Conservation (phyloP, 108 stramenopile genomes). For the Nitzschia putrida region DNA sequence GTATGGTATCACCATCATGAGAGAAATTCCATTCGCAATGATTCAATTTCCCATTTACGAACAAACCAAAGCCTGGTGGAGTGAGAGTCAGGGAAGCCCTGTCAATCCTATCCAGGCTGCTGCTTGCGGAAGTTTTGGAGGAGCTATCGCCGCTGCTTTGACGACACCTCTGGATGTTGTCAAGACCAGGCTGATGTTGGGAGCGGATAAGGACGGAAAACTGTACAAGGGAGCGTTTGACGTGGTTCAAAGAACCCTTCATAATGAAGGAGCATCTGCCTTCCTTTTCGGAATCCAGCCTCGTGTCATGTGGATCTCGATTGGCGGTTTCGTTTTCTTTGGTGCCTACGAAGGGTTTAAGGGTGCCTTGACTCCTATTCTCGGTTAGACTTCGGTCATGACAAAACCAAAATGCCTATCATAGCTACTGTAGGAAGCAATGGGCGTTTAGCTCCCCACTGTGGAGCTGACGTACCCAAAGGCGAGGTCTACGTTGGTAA, state of each 20-base stretch:
- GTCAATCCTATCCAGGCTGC: constrained; percentile 77
- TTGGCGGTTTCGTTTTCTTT: constrained; percentile 99
- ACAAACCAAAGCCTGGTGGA: constrained; percentile 62
- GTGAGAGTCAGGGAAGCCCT: constrained; percentile 42
- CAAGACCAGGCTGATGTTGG: constrained; percentile 88
- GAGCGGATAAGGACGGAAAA: constrained; percentile 69
- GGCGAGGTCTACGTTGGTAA: too few species aligned
- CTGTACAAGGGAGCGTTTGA: constrained; percentile 66
- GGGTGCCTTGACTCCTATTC: constrained; percentile 12
- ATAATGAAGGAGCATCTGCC: constrained; percentile 45
- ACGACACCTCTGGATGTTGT: constrained; percentile 92
- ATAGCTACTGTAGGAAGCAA: too few species aligned
- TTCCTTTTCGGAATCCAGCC: constrained; percentile 91
- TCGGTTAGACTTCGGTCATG: constrained; percentile 9
- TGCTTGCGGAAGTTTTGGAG: constrained; percentile 75
- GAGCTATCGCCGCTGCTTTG: constrained; percentile 81
- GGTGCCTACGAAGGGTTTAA: constrained; percentile 90
- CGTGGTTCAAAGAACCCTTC: constrained; percentile 53
- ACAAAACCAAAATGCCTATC: too few species aligned
- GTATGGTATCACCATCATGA: constrained; percentile 86
- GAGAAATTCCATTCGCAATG: constrained; percentile 90
- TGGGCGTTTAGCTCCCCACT: too few species aligned
- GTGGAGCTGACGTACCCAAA: too few species aligned
- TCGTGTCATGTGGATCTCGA: constrained; percentile 95
- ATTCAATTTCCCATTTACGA: constrained; percentile 91